Conservation (phyloP, 2,329 filamentous ascomycete species). For the Trichophyton simii region DNA sequence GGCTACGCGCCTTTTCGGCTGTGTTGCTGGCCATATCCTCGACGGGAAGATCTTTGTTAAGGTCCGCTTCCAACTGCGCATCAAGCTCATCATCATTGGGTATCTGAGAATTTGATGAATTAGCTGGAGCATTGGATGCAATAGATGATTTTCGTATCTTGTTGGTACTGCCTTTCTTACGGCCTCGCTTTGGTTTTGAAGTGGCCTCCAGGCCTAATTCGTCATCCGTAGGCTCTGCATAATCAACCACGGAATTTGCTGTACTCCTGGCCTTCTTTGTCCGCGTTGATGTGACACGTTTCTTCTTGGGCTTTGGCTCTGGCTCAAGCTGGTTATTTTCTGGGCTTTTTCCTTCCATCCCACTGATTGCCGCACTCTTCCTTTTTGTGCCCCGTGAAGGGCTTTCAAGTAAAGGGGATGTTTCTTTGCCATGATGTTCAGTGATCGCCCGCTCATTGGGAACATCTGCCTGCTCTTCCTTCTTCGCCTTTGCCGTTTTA, state of each 20-base stretch:
- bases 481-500: constrained; percentile 28
- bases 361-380: constrained; percentile 43
- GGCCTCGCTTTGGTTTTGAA: constrained; percentile 30
- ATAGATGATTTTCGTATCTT: constrained; percentile 34
- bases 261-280: constrained; percentile 35
- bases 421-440: constrained; percentile 14
- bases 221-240: constrained; percentile 19
- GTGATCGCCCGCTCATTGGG: constrained; percentile 18
- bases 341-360: constrained; percentile 14
- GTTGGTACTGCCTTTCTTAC: constrained; percentile 28
- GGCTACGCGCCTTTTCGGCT: neutral
- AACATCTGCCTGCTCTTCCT: constrained; percentile 31
- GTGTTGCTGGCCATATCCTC: neutral
- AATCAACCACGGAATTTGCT: neutral
- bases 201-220: constrained; percentile 1
- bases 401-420: neutral
- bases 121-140: constrained; percentile 40
- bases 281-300: constrained; percentile 42
- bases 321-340: constrained; percentile 15
- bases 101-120: constrained; percentile 33
- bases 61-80: constrained; percentile 51
- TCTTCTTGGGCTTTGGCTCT: constrained; percentile 42
- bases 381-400: constrained; percentile 46
- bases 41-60: constrained; percentile 30
- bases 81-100: constrained; percentile 55